A percentile compares a stretch with the other conserved stretches of the same genome.
These are phyloP conservation scores for Hypoxylon sp. DNA, from an alignment of 2,329 filamentous ascomycete genomes.

Conservation along the genomic window DNA sequence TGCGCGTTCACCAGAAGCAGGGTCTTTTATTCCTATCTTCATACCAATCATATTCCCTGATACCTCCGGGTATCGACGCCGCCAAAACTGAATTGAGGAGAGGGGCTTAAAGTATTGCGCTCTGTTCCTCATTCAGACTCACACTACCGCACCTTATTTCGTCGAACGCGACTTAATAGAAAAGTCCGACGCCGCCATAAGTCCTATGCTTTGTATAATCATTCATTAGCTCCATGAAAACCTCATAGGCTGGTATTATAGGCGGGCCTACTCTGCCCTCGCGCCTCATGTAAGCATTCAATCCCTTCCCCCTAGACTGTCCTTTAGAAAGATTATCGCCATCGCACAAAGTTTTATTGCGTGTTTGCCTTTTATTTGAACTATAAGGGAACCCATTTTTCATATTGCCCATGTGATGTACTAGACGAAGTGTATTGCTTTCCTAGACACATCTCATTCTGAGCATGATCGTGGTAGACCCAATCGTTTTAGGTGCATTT, in stretches of 20 bases:
- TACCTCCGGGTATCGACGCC: neutral
- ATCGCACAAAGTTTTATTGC: constrained; percentile 3
- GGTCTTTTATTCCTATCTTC: neutral
- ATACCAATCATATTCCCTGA: neutral
- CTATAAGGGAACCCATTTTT: neutral
- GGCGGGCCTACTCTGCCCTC: constrained; percentile 36
- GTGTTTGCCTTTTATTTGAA: constrained; percentile 2
- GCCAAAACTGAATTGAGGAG: neutral
- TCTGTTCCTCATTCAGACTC: constrained; percentile 10
- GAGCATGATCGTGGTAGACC: neutral
- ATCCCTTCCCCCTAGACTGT: constrained; percentile 2
- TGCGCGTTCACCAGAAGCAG: constrained; percentile 11
- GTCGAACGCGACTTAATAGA: constrained; percentile 5
- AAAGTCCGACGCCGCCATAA: constrained; percentile 2
- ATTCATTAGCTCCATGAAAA: constrained; percentile 38
- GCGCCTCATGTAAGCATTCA: constrained; percentile 48
- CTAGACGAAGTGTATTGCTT: neutral
- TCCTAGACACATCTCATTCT: neutral
- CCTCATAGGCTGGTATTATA: constrained; percentile 25
- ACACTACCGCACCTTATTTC: constrained; percentile 15
- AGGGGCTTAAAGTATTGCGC: constrained; percentile 18
- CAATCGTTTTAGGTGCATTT: neutral
- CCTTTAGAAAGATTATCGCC: constrained; percentile 3
- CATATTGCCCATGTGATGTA: neutral
- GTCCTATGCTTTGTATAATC: constrained; percentile 8